Evolutionary conservation across 306 rosid species (phyloP).

Genomic region (Acmispon strigosus): DNA sequence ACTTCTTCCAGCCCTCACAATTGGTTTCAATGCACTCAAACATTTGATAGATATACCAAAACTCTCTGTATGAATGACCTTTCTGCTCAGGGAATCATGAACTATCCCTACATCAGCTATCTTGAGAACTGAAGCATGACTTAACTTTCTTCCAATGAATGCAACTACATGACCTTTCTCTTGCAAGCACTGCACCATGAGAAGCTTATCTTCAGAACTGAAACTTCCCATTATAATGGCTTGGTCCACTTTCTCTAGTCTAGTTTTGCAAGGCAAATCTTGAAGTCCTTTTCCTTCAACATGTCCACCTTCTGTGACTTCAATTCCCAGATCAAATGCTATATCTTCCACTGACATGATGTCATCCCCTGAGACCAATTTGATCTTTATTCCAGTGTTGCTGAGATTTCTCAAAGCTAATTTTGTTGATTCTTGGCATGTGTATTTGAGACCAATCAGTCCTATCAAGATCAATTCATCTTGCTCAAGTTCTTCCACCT

Average conservation of each 20-base stretch:
- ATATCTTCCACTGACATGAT: conserved; percentile 12
- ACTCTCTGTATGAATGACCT: conserved; percentile 4
- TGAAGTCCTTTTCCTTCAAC: conserved; percentile 30
- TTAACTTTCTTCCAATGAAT: conserved; percentile 40
- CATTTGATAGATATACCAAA: conserved; percentile 22
- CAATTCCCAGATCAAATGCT: conserved; percentile 43
- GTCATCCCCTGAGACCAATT: conserved; percentile 53
- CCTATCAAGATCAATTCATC: conserved; percentile 46
- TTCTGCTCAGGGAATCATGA: neutral
- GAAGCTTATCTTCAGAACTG: conserved; percentile 35
- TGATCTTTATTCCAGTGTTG: conserved; percentile 24
- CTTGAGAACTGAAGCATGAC: conserved; percentile 26
- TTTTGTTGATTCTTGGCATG: neutral
- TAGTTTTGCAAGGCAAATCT: conserved; percentile 1
- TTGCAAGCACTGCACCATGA: conserved; percentile 28
- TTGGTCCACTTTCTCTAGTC: neutral
- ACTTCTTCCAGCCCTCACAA: conserved; percentile 28
- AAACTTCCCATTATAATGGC: conserved; percentile 40
- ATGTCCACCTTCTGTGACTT: neutral
- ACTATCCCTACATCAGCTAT: conserved; percentile 50
- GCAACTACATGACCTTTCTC: conserved; percentile 43
- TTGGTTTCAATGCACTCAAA: conserved; percentile 17
- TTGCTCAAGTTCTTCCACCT: conserved; percentile 23
- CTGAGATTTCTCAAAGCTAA: conserved; percentile 21
- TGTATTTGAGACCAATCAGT: conserved; percentile 34